These are phyloP conservation scores for Taphrina confusa DNA, from an alignment of 1,139 yeast species.

Conservation along the genomic window DNA sequence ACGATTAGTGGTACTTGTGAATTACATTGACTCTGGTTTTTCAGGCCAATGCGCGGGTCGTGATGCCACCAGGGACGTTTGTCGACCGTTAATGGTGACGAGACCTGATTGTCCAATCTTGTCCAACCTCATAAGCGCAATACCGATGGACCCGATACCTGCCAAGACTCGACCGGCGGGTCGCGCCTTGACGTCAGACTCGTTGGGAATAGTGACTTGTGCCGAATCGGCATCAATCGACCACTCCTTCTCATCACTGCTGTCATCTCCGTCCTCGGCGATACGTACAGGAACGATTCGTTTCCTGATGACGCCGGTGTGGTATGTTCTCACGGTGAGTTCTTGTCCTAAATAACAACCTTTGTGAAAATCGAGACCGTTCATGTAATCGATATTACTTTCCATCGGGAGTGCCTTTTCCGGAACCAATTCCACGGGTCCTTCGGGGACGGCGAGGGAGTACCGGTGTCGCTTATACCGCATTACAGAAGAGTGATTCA, in stretches of 20 bases:
- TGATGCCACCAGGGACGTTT: not conserved
- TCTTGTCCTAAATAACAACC: slow-evolving; percentile 98
- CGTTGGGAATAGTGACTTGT: not conserved
- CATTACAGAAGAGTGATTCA: slow-evolving; percentile 41
- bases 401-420: slow-evolving; percentile 75
- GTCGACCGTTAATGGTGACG: not conserved
- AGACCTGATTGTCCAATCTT: slow-evolving; percentile 42
- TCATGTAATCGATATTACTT: slow-evolving; percentile 73
- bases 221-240: not conserved
- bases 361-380: slow-evolving; percentile 80
- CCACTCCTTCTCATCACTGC: not conserved
- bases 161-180: slow-evolving; percentile 61
- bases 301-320: slow-evolving; percentile 78
- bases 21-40: not conserved
- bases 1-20: too few species aligned
- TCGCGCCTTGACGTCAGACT: slow-evolving; percentile 47
- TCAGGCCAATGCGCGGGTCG: slow-evolving; percentile 12
- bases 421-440: slow-evolving; percentile 50
- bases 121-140: slow-evolving; percentile 59
- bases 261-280: slow-evolving; percentile 12
- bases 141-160: slow-evolving; percentile 62
- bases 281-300: slow-evolving; percentile 70
- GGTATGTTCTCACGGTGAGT: slow-evolving; percentile 81
- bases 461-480: slow-evolving; percentile 55
- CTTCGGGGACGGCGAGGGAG: slow-evolving; percentile 68